Percentiles rank a stretch among this genome's conserved stretches.
phyloP scores from a whole-genome alignment of 768 basidiomycete species.

The Austroboletus eburneus region DNA sequence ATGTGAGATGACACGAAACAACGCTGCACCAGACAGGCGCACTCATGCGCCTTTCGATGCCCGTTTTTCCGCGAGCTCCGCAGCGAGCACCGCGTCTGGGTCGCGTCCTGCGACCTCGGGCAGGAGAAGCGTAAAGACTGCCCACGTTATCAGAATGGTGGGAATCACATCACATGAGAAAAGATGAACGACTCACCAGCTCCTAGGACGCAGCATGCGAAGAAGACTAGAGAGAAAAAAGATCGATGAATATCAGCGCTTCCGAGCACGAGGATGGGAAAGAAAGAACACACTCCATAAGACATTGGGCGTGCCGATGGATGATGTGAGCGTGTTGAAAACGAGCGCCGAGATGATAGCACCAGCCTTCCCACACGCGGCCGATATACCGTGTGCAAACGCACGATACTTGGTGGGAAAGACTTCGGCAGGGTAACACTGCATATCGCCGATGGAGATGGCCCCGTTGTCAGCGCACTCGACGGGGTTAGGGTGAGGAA shows the following conservation, averaged over 20 bases:
- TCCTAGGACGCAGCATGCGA: constrained; percentile 58
- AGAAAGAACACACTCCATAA: constrained; percentile 60
- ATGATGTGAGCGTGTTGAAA: constrained; percentile 58
- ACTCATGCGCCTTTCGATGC: background rate
- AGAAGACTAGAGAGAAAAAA: constrained; percentile 47
- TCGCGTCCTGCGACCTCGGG: constrained; percentile 51
- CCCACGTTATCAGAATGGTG: background rate
- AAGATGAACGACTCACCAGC: constrained; percentile 33
- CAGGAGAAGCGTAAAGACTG: constrained; percentile 42
- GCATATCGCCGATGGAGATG: background rate
- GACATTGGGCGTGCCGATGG: constrained; percentile 60
- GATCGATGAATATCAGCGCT: background rate
- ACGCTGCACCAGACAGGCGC: too few species aligned
- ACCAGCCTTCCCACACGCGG: constrained; percentile 69
- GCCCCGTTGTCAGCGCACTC: background rate
- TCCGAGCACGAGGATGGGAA: background rate
- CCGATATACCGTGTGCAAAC: constrained; percentile 70
- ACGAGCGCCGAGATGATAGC: constrained; percentile 74
- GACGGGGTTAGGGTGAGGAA: background rate
- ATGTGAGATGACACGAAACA: too few species aligned
- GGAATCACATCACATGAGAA: background rate
- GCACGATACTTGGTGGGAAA: constrained; percentile 76
- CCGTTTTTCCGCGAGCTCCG: constrained; percentile 32
- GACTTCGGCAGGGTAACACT: constrained; percentile 75
- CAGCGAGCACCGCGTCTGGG: constrained; percentile 42